These are phyloP conservation scores for Periconia sp. DNA, from an alignment of 2,329 filamentous ascomycete species.

Conservation along the genomic window DNA sequence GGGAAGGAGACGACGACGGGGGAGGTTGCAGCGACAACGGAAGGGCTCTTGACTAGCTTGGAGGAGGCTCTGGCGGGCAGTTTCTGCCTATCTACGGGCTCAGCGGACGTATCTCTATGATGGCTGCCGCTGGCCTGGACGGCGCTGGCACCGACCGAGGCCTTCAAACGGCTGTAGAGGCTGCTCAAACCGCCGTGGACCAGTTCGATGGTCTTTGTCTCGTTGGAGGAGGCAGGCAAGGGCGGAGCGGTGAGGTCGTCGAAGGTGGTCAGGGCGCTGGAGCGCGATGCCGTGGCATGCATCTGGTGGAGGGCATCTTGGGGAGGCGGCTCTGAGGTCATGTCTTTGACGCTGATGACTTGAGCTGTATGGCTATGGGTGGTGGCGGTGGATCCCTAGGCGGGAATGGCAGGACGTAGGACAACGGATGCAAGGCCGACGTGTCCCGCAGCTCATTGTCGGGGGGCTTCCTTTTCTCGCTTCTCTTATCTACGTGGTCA, in stretches of 20 bases:
- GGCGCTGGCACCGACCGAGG: slow-evolving; percentile 64
- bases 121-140: slow-evolving; percentile 59
- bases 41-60: slow-evolving; percentile 26
- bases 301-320: slow-evolving; percentile 70
- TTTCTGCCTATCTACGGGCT: slow-evolving; percentile 22
- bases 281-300: slow-evolving; percentile 84
- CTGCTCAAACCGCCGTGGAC: slow-evolving; percentile 87
- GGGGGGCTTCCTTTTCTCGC: not conserved
- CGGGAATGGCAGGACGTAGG: slow-evolving; percentile 5
- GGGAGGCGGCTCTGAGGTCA: slow-evolving; percentile 13
- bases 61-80: slow-evolving; percentile 7
- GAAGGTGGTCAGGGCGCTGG: slow-evolving; percentile 84
- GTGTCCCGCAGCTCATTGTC: not conserved
- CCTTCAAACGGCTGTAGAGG: slow-evolving; percentile 81
- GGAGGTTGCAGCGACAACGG: slow-evolving; percentile 35
- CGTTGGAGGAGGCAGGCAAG: slow-evolving; percentile 57
- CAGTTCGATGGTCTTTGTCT: slow-evolving; percentile 72
- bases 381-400: slow-evolving; percentile 2
- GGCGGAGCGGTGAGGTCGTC: slow-evolving; percentile 83
- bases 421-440: not conserved
- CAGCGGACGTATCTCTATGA: slow-evolving; percentile 24
- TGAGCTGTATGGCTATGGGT: not conserved
- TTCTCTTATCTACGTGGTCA: not conserved
- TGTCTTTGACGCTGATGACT: slow-evolving; percentile 32
- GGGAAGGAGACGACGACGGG: slow-evolving; percentile 39